Conservation (phyloP, 345 rosid species). For the Microcos paniculata region DNA sequence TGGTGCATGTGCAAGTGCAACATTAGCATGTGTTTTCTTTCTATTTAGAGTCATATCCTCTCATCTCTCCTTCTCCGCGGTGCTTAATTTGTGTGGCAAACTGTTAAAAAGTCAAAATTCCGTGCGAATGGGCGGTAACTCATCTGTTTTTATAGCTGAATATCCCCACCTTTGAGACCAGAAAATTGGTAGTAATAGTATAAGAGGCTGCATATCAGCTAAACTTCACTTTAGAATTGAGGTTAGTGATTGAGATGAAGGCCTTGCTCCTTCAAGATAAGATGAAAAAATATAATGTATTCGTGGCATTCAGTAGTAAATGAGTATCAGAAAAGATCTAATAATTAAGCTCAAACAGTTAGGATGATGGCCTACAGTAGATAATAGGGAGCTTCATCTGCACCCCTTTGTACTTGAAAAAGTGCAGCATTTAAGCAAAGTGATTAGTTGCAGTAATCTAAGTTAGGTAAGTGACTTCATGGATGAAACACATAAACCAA, state of each 20-base stretch:
- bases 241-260: background rate
- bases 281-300: too few relatives aligned
- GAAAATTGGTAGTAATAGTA: background rate
- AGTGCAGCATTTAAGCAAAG: background rate
- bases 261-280: too few relatives aligned
- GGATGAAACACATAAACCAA: background rate
- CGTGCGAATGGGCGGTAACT: too few relatives aligned
- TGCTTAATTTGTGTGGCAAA: too few relatives aligned
- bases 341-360: background rate
- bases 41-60: too few relatives aligned
- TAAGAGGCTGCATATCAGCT: background rate
- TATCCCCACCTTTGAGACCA: background rate
- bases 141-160: background rate
- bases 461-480: background rate
- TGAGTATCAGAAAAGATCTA: background rate
- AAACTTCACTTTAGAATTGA: background rate
- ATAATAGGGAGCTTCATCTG: too few relatives aligned
- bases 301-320: background rate
- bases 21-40: background rate
- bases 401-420: too few relatives aligned
- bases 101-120: too few relatives aligned
- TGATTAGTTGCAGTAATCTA: background rate
- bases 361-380: too few relatives aligned
- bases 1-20: background rate
- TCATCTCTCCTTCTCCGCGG: background rate